A percentile compares a stretch with the other conserved stretches of the same genome.
Conservation (phyloP, 148 eudicot genomes). For the Rhododendron ovatum region DNA sequence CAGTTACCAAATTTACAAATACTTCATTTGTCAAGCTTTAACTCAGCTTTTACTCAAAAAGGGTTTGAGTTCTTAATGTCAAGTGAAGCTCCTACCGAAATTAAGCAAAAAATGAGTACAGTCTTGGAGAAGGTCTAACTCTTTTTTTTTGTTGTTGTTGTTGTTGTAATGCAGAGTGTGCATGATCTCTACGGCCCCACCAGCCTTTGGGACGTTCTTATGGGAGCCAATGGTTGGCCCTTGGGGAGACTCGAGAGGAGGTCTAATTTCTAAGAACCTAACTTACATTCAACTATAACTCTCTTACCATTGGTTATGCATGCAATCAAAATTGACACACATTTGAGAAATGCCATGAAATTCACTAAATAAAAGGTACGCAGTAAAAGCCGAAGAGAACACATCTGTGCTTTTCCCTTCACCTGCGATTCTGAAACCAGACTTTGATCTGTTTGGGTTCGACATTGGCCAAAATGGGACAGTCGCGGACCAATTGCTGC, state of each 20-base stretch:
- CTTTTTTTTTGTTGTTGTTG: too few species aligned
- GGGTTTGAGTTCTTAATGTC: neutral
- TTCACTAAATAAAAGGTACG: neutral
- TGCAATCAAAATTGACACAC: neutral
- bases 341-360: neutral
- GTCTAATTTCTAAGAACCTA: neutral
- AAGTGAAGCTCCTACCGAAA: neutral
- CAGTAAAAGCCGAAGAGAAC: neutral
- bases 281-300: neutral
- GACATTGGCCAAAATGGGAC: constrained; percentile 70
- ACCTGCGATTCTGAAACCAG: constrained; percentile 96
- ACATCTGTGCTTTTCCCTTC: neutral
- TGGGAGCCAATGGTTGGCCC: neutral
- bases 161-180: too few species aligned
- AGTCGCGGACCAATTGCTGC: constrained; percentile 80
- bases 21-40: neutral
- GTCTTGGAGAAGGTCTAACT: neutral
- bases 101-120: neutral
- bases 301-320: neutral
- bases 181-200: too few species aligned
- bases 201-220: neutral
- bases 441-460: constrained; percentile 97
- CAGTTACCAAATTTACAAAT: neutral
- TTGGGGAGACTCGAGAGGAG: too few species aligned
- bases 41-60: neutral